Conservation (phyloP, 768 basidiomycete species). For the Lactifluus pinguis region DNA sequence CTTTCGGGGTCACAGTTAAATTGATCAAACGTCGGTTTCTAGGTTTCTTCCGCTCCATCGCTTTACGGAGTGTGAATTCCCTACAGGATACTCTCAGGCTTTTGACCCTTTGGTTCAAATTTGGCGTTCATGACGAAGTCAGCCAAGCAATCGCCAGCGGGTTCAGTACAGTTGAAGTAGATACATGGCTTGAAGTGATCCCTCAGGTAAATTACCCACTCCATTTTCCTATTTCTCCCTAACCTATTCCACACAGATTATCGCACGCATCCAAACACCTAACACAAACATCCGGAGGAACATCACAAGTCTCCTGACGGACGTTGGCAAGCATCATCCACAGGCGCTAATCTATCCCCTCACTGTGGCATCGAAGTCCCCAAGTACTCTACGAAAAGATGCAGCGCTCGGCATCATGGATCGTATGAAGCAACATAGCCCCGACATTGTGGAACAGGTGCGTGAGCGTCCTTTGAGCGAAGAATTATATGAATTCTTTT, state of each 20-base stretch:
- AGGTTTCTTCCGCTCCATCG: constrained; percentile 95
- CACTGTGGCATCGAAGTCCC: constrained; percentile 95
- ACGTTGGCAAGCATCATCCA: constrained; percentile 94
- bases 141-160: constrained; percentile 82
- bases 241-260: constrained; percentile 53
- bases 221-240: neutral
- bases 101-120: constrained; percentile 97
- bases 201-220: constrained; percentile 60
- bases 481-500: neutral
- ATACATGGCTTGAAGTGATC: constrained; percentile 98
- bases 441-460: constrained; percentile 79
- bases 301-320: constrained; percentile 79
- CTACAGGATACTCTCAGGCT: constrained; percentile 91
- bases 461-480: constrained; percentile 1
- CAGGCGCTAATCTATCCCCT: constrained; percentile 94
- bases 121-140: constrained; percentile 83
- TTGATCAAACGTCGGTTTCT: constrained; percentile 13
- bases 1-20: neutral
- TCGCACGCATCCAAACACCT: constrained; percentile 96
- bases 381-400: constrained; percentile 68
- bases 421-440: constrained; percentile 88
- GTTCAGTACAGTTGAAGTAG: constrained; percentile 83
- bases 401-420: constrained; percentile 86
- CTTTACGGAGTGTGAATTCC: constrained; percentile 80
- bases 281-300: constrained; percentile 78